Conservation (phyloP, 768 basidiomycete genomes). For the Plicaturopsis crispa region DNA sequence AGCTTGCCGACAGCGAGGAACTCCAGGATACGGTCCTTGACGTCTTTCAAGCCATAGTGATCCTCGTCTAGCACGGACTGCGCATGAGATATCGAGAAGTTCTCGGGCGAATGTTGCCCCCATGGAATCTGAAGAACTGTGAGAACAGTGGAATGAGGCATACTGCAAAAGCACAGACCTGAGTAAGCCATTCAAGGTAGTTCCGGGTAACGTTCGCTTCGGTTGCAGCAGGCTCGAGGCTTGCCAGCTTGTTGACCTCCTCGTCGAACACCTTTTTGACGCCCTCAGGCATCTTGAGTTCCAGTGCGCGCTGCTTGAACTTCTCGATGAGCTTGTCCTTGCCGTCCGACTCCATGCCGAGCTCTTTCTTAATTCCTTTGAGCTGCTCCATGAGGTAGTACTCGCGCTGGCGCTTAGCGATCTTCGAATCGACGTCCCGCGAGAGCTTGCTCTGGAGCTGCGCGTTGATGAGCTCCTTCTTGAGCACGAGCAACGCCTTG, state of each 20-base stretch:
- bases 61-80: conserved; percentile 85
- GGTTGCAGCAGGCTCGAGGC: conserved; percentile 84
- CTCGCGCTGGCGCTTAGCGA: conserved; percentile 89
- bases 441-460: conserved; percentile 91
- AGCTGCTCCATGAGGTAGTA: conserved; percentile 97
- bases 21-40: conserved; percentile 91
- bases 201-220: conserved; percentile 94
- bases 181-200: conserved; percentile 90
- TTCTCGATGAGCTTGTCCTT: conserved; percentile 93
- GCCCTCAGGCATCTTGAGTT: conserved; percentile 80
- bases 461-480: conserved; percentile 97
- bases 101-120: conserved; percentile 92
- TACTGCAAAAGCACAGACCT: conserved; percentile 31
- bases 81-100: conserved; percentile 82
- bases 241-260: conserved; percentile 84
- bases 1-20: conserved; percentile 95
- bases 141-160: background rate
- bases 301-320: conserved; percentile 78
- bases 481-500: conserved; percentile 86
- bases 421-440: conserved; percentile 89
- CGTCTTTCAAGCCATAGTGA: conserved; percentile 87
- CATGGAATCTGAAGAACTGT: conserved; percentile 70
- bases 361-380: conserved; percentile 92
- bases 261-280: conserved; percentile 96
- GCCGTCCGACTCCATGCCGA: conserved; percentile 92